phyloP scores from a whole-genome alignment of 768 basidiomycete genomes.

The Kockovaella imperatae region DNA sequence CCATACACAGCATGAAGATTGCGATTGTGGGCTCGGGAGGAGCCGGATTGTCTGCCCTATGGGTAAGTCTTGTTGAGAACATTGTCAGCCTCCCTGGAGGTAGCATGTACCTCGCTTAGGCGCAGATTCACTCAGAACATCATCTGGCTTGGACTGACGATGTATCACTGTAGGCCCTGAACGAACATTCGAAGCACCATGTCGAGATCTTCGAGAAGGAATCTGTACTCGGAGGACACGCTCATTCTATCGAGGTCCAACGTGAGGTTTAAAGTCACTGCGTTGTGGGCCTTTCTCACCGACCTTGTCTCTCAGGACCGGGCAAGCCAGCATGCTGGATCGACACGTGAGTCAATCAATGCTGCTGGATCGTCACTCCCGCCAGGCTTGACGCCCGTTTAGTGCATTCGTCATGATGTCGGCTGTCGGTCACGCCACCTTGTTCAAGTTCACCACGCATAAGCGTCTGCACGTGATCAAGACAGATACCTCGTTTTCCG shows the following conservation, averaged over 20 bases:
- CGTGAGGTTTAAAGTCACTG: conserved; percentile 19
- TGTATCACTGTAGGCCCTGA: conserved; percentile 51
- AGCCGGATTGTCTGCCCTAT: conserved; percentile 71
- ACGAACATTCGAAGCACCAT: conserved; percentile 65
- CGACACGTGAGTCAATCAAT: conserved; percentile 9
- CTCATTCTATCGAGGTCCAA: conserved; percentile 59
- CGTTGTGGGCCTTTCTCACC: not conserved
- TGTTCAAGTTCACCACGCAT: not conserved
- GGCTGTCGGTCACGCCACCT: not conserved
- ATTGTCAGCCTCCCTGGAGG: too few relatives aligned
- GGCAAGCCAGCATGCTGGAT: conserved; percentile 3
- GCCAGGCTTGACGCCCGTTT: not conserved
- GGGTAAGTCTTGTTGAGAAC: conserved; percentile 52
- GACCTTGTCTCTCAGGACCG: not conserved
- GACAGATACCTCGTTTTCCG: not conserved
- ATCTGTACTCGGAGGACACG: conserved; percentile 62
- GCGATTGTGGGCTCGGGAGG: conserved; percentile 71
- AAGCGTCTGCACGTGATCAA: not conserved
- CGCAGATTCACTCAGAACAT: too few relatives aligned
- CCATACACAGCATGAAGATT: conserved; percentile 47
- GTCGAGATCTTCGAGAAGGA: conserved; percentile 69
- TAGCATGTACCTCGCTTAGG: too few relatives aligned
- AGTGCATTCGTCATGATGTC: conserved; percentile 1
- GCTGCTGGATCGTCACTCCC: too few relatives aligned
- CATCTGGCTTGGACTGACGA: not conserved